These are phyloP conservation scores for Phytophthora niederhauseri DNA, from an alignment of 352 stramenopile species.

Conservation along the genomic window DNA sequence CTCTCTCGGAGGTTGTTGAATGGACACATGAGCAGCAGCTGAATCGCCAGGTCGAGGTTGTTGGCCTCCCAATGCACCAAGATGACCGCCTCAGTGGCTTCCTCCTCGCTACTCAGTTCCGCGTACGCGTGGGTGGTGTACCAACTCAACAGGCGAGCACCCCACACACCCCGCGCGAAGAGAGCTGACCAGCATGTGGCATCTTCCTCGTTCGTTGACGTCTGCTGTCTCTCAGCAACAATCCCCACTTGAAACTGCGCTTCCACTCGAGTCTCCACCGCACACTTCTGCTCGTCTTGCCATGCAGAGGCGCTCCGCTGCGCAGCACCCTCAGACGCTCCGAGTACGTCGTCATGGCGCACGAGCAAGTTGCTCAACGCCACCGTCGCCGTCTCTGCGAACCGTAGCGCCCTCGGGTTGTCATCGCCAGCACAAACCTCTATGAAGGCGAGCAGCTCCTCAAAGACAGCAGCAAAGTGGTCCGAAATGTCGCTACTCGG, in stretches of 20 bases:
- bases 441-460: constrained; percentile 40
- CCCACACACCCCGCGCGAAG: constrained; percentile 56
- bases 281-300: constrained; percentile 45
- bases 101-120: constrained; percentile 33
- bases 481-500: constrained; percentile 32
- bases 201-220: neutral
- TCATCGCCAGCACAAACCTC: constrained; percentile 19
- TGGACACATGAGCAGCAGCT: constrained; percentile 65
- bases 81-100: constrained; percentile 46
- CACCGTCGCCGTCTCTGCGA: constrained; percentile 38
- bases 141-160: constrained; percentile 51
- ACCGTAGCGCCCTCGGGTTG: constrained; percentile 17
- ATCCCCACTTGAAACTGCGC: constrained; percentile 39
- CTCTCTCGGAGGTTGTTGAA: constrained; percentile 54
- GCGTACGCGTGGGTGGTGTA: constrained; percentile 56
- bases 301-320: constrained; percentile 32
- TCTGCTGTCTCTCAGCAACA: constrained; percentile 1
- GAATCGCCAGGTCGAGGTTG: constrained; percentile 40
- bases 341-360: constrained; percentile 19
- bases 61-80: constrained; percentile 40
- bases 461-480: constrained; percentile 42
- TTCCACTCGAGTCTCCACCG: constrained; percentile 41
- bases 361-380: constrained; percentile 52
- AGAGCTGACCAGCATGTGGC: constrained; percentile 49
- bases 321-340: neutral